A percentile compares a stretch with the other conserved stretches of the same genome.
These are phyloP conservation scores for Termitomyces sp. DNA, from an alignment of 768 basidiomycete genomes.

Conservation along the genomic window DNA sequence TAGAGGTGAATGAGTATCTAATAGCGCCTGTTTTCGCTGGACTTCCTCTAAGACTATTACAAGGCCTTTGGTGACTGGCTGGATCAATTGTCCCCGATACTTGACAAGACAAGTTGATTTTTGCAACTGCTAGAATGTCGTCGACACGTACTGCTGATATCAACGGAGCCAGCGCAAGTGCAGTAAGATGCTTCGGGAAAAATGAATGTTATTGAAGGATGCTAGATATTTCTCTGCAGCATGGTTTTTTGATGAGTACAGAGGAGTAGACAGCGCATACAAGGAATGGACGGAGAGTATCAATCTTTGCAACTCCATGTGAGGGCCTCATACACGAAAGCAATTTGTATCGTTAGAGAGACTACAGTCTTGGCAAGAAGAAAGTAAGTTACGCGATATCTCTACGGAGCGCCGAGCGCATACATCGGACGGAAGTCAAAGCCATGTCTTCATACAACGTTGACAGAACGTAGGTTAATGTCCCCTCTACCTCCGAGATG, in stretches of 20 bases:
- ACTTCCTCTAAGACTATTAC: background rate
- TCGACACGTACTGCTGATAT: slow-evolving; percentile 34
- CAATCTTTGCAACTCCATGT: background rate
- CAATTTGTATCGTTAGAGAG: background rate
- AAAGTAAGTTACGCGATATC: background rate
- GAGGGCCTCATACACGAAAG: background rate
- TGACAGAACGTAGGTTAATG: background rate
- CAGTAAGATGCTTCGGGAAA: background rate
- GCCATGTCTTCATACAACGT: no score
- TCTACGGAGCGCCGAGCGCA: background rate
- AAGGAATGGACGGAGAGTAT: background rate
- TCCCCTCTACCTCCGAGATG: background rate
- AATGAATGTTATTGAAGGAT: no score
- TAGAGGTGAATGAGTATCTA: background rate
- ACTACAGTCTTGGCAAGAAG: background rate
- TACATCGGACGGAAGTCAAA: background rate
- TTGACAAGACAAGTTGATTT: background rate
- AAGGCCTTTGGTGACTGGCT: background rate
- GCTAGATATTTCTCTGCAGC: no score
- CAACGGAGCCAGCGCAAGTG: background rate
- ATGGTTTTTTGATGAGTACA: background rate
- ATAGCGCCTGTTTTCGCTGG: background rate
- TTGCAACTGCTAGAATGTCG: background rate
- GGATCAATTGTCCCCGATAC: background rate
- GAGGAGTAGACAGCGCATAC: no score